These are phyloP conservation scores for Maudiozyma bulderi DNA, from an alignment of 805 yeast genomes.

Conservation along the genomic window DNA sequence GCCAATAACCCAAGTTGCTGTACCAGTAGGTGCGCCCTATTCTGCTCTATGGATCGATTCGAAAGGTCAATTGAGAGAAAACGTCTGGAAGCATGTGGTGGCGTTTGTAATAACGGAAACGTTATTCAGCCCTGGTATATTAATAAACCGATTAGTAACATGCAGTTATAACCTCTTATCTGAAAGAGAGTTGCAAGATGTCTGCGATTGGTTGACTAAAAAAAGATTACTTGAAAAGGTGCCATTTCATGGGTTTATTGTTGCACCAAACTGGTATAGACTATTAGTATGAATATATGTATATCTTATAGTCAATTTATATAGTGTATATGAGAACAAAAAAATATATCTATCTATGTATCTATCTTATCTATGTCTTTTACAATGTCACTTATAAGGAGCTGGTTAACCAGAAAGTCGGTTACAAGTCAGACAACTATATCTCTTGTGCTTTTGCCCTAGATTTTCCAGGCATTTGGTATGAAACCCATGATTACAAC, in stretches of 20 bases:
- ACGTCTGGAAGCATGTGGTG: conserved; percentile 52
- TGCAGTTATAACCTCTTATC: conserved; percentile 27
- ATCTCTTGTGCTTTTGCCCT: conserved; percentile 16
- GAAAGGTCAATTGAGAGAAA: conserved; percentile 46
- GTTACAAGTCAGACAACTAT: conserved; percentile 18
- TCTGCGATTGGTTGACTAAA: conserved; percentile 38
- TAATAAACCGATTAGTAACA: conserved; percentile 15
- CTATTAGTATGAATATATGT: conserved; percentile 4
- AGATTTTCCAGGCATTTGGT: conserved; percentile 19
- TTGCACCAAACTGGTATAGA: conserved; percentile 19
- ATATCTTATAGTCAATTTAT: neutral
- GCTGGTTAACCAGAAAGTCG: too few relatives aligned
- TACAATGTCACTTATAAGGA: neutral
- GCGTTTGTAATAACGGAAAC: conserved; percentile 38
- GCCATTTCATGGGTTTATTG: conserved; percentile 17
- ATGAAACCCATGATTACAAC: conserved; percentile 27
- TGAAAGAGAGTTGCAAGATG: conserved; percentile 29
- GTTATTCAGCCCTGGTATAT: conserved; percentile 48
- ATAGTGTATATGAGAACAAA: neutral
- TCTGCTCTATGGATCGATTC: conserved; percentile 66
- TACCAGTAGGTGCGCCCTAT: conserved; percentile 55
- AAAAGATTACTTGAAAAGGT: conserved; percentile 18
- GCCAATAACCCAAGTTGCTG: conserved; percentile 23
- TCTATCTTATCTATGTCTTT: neutral
- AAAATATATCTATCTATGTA: neutral